A percentile compares a stretch with the other conserved stretches of the same genome.
Evolutionary conservation across 2,329 filamentous ascomycete genomes (phyloP).

Genomic region (Thielaviopsis punctulata): DNA sequence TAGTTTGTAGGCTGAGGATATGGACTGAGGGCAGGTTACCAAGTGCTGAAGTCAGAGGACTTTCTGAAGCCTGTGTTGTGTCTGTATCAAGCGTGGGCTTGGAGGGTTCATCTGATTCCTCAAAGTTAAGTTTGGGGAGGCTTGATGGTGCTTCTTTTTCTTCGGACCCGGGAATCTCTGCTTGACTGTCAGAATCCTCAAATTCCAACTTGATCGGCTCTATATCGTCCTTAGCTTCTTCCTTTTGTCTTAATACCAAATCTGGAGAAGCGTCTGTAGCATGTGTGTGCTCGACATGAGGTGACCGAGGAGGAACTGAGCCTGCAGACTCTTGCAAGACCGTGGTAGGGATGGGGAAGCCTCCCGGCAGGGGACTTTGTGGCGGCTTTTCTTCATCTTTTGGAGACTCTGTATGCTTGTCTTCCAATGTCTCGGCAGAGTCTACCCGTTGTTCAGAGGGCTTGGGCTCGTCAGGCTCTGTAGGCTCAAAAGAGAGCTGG

Average conservation of each 20-base stretch:
- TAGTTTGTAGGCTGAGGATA: neutral
- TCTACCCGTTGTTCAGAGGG: neutral
- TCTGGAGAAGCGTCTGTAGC: constrained; percentile 37
- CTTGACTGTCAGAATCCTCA: neutral
- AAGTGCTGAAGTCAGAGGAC: neutral
- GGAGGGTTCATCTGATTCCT: neutral
- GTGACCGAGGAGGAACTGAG: constrained; percentile 26
- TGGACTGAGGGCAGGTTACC: neutral
- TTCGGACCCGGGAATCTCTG: neutral
- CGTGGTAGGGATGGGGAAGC: constrained; percentile 28
- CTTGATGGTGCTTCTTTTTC: neutral
- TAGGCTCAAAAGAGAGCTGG: neutral
- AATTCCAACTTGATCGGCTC: neutral
- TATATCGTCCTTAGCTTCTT: neutral
- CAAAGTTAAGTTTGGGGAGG: neutral
- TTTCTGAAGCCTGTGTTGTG: neutral
- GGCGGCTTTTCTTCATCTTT: neutral
- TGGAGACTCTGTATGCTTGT: neutral
- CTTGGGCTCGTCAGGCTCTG: neutral
- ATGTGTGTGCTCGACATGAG: constrained; percentile 28
- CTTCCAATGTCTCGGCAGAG: neutral
- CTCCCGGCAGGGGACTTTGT: neutral
- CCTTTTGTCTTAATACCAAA: constrained; percentile 25
- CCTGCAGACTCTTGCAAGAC: constrained; percentile 36
- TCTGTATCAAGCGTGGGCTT: neutral